Evolutionary conservation across 192 early-diverging fungal genomes (phyloP).

Genomic region (Allomyces arbusculus): DNA sequence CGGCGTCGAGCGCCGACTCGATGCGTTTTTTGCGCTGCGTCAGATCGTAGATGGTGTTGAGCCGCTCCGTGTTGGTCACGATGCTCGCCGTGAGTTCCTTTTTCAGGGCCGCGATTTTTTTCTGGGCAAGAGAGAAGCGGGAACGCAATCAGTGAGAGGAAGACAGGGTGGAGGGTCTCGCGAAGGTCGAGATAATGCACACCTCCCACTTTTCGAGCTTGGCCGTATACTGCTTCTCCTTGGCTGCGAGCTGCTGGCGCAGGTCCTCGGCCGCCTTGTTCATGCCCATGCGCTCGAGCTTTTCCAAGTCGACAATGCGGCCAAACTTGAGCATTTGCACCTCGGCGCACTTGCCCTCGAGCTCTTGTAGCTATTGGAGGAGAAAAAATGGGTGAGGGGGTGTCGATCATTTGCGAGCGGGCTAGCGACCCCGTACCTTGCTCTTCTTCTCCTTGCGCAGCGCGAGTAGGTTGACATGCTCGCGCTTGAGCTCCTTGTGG

Average conservation of each 20-base stretch:
- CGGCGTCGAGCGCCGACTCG: conserved; percentile 23
- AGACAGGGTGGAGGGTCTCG: not conserved
- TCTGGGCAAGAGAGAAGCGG: conserved; percentile 4
- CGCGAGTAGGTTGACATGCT: conserved; percentile 32
- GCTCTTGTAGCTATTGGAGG: conserved; percentile 17
- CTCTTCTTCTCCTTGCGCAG: conserved; percentile 32
- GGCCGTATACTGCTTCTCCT: conserved; percentile 23
- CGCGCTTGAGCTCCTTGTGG: conserved; percentile 35
- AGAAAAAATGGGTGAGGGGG: too few relatives aligned
- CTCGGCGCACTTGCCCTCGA: conserved; percentile 23
- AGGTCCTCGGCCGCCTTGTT: conserved; percentile 40
- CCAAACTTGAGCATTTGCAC: conserved; percentile 51
- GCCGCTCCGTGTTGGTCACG: conserved; percentile 23
- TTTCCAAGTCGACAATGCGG: conserved; percentile 36
- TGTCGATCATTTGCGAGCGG: too few relatives aligned
- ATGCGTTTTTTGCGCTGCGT: conserved; percentile 20
- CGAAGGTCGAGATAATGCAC: conserved; percentile 1
- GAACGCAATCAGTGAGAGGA: too few relatives aligned
- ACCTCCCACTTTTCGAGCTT: conserved; percentile 25
- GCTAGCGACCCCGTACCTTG: conserved; percentile 8
- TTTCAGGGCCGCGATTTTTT: conserved; percentile 15
- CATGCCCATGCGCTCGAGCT: conserved; percentile 34
- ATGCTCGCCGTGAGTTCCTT: conserved; percentile 22
- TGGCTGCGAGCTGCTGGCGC: conserved; percentile 30
- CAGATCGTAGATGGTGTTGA: conserved; percentile 22